These are phyloP conservation scores for Pascua guehoae DNA, from an alignment of 1,284 basidiomycete species.

Conservation along the genomic window DNA sequence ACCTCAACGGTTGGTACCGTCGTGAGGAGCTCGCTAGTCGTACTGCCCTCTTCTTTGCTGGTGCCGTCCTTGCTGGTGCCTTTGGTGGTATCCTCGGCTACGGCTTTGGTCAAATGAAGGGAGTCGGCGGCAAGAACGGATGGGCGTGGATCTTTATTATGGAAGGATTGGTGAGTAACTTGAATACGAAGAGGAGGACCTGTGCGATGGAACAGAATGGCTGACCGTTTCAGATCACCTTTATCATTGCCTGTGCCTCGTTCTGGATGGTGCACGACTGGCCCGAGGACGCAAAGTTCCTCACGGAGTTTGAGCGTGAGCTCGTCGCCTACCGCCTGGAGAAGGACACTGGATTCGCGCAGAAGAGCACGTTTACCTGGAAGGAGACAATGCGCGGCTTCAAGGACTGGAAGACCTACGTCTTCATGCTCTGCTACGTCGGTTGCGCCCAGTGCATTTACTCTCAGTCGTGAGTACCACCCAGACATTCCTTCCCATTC, in stretches of 20 bases:
- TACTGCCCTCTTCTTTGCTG: conserved; percentile 51
- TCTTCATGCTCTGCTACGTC: conserved; percentile 47
- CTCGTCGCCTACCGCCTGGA: conserved; percentile 46
- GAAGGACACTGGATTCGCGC: conserved; percentile 46
- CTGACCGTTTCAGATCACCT: conserved; percentile 26
- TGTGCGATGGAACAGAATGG: background rate
- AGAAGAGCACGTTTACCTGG: conserved; percentile 37
- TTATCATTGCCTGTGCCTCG: conserved; percentile 41
- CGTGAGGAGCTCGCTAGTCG: conserved; percentile 46
- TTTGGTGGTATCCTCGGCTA: conserved; percentile 50
- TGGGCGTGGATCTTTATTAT: conserved; percentile 54
- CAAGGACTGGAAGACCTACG: conserved; percentile 45
- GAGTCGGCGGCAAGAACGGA: conserved; percentile 49
- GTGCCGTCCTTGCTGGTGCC: conserved; percentile 50
- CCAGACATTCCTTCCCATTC: no score
- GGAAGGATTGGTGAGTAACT: conserved; percentile 37
- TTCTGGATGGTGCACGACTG: conserved; percentile 51
- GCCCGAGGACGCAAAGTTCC: conserved; percentile 49
- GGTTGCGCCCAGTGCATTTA: conserved; percentile 48
- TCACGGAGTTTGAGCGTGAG: conserved; percentile 46
- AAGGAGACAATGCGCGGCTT: conserved; percentile 24
- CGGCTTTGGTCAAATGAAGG: conserved; percentile 23
- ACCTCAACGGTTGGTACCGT: conserved; percentile 51
- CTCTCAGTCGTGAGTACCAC: conserved; percentile 32
- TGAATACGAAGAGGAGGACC: background rate